These are phyloP conservation scores for Pythium insidiosum DNA, from an alignment of 352 stramenopile genomes.

Conservation along the genomic window DNA sequence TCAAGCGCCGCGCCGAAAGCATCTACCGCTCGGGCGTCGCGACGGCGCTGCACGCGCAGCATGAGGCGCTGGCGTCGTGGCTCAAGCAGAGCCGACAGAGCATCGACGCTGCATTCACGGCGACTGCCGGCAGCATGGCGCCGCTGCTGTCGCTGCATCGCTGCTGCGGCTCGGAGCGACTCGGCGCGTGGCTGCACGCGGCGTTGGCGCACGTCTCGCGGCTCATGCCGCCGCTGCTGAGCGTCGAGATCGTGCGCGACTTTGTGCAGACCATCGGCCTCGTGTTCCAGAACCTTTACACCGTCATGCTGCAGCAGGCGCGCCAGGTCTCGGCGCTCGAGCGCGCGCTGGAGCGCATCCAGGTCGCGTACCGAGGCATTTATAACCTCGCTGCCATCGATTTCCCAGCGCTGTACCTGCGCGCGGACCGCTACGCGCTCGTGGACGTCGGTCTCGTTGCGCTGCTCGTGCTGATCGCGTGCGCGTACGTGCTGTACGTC, in stretches of 20 bases:
- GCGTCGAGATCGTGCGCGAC: slow-evolving; percentile 35
- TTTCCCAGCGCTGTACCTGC: slow-evolving; percentile 15
- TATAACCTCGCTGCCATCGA: slow-evolving; percentile 29
- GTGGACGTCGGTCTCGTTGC: slow-evolving; percentile 16
- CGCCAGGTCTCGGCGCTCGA: slow-evolving; percentile 8
- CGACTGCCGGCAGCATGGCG: too few relatives aligned
- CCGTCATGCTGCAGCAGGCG: slow-evolving; percentile 16
- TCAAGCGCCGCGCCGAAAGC: too few relatives aligned
- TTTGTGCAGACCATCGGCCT: slow-evolving; percentile 35
- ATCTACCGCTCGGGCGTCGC: too few relatives aligned
- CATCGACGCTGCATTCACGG: too few relatives aligned
- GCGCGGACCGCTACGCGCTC: slow-evolving; percentile 4
- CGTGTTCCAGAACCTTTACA: slow-evolving; percentile 34
- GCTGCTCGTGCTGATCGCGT: slow-evolving; percentile 16
- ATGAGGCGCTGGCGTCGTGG: too few relatives aligned
- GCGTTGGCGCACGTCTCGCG: slow-evolving; percentile 7
- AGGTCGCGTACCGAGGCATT: slow-evolving; percentile 9
- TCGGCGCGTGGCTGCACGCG: slow-evolving; percentile 2
- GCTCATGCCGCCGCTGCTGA: slow-evolving; percentile 26
- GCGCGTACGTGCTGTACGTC: slow-evolving; percentile 25
- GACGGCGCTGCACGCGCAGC: too few relatives aligned
- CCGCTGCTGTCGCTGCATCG: slow-evolving; percentile 12
- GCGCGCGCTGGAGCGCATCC: slow-evolving; percentile 7
- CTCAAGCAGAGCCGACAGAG: too few relatives aligned
- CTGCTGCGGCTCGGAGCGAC: slow-evolving; percentile 12